These are phyloP conservation scores for Ceratobasidium sp. DNA, from an alignment of 1,284 basidiomycete genomes.

Conservation along the genomic window DNA sequence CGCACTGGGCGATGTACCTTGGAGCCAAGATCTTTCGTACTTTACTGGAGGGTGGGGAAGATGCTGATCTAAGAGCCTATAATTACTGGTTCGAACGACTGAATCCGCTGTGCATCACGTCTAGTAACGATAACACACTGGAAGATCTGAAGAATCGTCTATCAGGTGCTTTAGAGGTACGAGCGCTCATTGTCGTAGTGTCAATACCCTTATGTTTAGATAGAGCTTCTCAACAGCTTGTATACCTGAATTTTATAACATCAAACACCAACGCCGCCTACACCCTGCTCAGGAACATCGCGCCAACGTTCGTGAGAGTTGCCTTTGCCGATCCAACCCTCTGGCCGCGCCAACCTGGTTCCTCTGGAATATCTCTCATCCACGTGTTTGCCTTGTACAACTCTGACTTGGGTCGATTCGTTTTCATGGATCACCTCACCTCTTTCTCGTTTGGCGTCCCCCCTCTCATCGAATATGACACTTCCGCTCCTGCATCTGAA, in stretches of 20 bases:
- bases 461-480: conserved; percentile 16
- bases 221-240: neutral
- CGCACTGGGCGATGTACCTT: conserved; percentile 24
- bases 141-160: neutral
- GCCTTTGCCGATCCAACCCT: neutral
- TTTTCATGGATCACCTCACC: conserved; percentile 5
- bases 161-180: conserved; percentile 25
- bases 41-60: neutral
- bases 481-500: neutral
- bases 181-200: neutral
- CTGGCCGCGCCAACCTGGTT: neutral
- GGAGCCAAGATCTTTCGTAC: conserved; percentile 17
- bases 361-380: conserved; percentile 4
- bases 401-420: conserved; percentile 4
- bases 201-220: neutral
- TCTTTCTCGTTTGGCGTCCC: conserved; percentile 7
- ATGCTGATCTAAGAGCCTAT: neutral
- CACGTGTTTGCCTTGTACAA: neutral
- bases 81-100: neutral
- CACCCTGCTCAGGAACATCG: neutral
- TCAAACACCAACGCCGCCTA: neutral
- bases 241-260: neutral
- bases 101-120: neutral
- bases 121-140: neutral
- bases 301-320: neutral